phyloP scores from a whole-genome alignment of 2,329 filamentous ascomycete genomes.

The Monilinia aucupariae region DNA sequence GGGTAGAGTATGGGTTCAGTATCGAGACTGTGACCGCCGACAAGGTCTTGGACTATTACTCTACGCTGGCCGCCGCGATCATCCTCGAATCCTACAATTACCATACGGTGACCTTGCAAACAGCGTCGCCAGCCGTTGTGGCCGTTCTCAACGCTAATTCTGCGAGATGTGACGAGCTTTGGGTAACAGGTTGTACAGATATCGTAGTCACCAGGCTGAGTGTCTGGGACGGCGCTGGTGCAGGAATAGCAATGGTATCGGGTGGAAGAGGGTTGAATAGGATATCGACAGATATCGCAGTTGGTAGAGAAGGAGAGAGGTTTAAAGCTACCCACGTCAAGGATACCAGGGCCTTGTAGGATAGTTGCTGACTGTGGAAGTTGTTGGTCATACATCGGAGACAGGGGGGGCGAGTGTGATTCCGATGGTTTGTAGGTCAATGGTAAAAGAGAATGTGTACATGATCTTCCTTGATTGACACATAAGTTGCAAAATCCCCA shows the following conservation, averaged over 20 bases:
- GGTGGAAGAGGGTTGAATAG: constrained; percentile 63
- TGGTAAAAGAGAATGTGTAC: constrained; percentile 75
- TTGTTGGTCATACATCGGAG: constrained; percentile 41
- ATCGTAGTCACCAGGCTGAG: constrained; percentile 70
- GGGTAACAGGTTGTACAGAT: constrained; percentile 76
- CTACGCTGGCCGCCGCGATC: constrained; percentile 61
- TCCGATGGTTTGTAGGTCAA: constrained; percentile 54
- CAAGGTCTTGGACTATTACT: constrained; percentile 63
- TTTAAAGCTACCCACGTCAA: constrained; percentile 50
- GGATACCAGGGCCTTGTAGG: constrained; percentile 43
- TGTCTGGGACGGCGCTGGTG: constrained; percentile 48
- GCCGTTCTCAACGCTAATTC: constrained; percentile 70
- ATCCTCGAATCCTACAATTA: constrained; percentile 69
- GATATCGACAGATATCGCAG: constrained; percentile 72
- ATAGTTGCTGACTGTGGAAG: constrained; percentile 44
- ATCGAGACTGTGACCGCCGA: constrained; percentile 68
- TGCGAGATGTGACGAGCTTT: constrained; percentile 55
- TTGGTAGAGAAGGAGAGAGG: constrained; percentile 66
- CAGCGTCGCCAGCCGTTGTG: constrained; percentile 79
- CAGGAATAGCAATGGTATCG: constrained; percentile 79
- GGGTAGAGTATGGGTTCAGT: constrained; percentile 41
- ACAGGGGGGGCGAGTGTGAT: constrained; percentile 37
- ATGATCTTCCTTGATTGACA: constrained; percentile 75
- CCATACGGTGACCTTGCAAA: constrained; percentile 75
- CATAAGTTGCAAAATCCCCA: constrained; percentile 92